Evolutionary conservation across 371 early-diverging fungal genomes (phyloP), one percentile per base, ranked within the genome.

Genomic region (Mortierella sp.): DNA sequence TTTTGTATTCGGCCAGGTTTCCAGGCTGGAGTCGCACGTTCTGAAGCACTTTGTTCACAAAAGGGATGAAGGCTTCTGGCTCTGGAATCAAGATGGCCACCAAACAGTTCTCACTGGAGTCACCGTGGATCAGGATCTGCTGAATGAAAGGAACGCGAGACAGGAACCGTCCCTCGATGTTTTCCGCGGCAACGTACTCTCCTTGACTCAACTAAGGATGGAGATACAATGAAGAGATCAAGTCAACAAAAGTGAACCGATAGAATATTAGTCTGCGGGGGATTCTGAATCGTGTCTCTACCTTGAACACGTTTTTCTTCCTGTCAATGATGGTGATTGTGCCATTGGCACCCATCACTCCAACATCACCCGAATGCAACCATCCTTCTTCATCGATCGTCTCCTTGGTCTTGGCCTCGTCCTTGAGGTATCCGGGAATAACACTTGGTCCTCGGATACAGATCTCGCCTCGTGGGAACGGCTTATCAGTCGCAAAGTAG

Each of bases 101-200:
- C 55, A 97, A 83, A 28, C 80, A 82, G 73, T 78, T 84, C 78
- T 94, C 89, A 17, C 93, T 75, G 37, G 94, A 90, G 68, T 97
- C 95, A 50, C 98, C 99, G 72, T 95, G 90, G 4, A 97, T 87
- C 72, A 87, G 90, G 52, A 82, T 91, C 76, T 86, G 87, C 54
- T 79, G 71, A 8, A 90, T 64, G 12, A 81, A 78, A 1, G 69
- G 69, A 21, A 68, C 46, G 7, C 64, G 58, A 2, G 71, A 31
- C 21, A 73, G 72, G 55, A 69, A 59, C 23, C 56, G 53, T 34
- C 52, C 71, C 44, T 83, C 82, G 28, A 83, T 88, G 78, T 96
- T 98, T 78, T 99, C 99, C 4, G 99, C 99, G 0, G 97, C 96
- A 68, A 99, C 89, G 83, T 98, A 99, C 84, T 99, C 99, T 46